Percentiles rank a stretch among this genome's conserved stretches.
Conservation (phyloP, 2,329 filamentous ascomycete genomes). For the Leptographium wingfieldii region DNA sequence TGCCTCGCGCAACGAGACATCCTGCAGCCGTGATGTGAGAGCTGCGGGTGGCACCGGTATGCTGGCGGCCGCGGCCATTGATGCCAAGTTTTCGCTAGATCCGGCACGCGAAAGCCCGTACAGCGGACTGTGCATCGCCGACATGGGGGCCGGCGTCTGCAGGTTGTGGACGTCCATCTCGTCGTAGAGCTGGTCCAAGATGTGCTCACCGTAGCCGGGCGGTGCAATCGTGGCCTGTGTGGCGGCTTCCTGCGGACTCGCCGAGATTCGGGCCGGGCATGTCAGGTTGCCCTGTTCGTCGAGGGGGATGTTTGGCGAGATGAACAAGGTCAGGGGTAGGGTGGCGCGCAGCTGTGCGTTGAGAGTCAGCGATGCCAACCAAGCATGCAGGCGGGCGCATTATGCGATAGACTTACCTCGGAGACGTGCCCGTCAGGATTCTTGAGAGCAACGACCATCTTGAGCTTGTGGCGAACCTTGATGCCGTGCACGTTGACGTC, state of each 20-base stretch:
- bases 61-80: slow-evolving; percentile 37
- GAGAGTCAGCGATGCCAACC: neutral
- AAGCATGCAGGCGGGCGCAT: neutral
- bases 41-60: slow-evolving; percentile 35
- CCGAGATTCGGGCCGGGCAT: slow-evolving; percentile 35
- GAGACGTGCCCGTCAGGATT: slow-evolving; percentile 93
- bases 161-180: slow-evolving; percentile 74
- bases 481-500: slow-evolving; percentile 82
- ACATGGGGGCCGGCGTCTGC: slow-evolving; percentile 58
- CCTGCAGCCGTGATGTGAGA: slow-evolving; percentile 56
- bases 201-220: slow-evolving; percentile 84
- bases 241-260: slow-evolving; percentile 45
- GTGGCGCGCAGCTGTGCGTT: slow-evolving; percentile 58
- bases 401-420: slow-evolving; percentile 30
- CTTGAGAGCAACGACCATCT: slow-evolving; percentile 78
- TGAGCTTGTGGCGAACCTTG: slow-evolving; percentile 85
- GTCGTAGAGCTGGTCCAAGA: slow-evolving; percentile 81
- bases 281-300: slow-evolving; percentile 40
- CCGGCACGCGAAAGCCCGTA: slow-evolving; percentile 58
- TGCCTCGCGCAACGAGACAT: slow-evolving; percentile 36
- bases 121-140: slow-evolving; percentile 72
- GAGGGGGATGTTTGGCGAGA: slow-evolving; percentile 83
- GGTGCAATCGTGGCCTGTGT: slow-evolving; percentile 59
- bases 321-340: slow-evolving; percentile 84
- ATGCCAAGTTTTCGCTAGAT: slow-evolving; percentile 69